Evolutionary conservation across 129 eudicot species (phyloP), one percentile per base, ranked within the genome.

Genomic region (Helichrysum umbraculigerum): DNA sequence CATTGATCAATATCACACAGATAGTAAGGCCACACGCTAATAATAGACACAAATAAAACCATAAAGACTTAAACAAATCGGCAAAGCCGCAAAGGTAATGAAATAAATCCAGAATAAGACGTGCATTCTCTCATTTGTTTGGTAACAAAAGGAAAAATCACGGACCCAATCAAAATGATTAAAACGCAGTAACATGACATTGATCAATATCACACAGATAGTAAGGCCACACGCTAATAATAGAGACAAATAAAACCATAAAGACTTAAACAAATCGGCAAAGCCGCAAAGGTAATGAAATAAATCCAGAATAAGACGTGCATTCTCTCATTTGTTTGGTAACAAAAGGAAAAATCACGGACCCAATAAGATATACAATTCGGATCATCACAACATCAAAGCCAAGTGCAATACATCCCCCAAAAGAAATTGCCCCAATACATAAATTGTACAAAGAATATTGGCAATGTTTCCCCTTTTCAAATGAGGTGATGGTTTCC

Each of bases 391-490:
- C 68, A 78, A 57, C 68, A 78, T 68, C 68, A 76, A 54, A 54
- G n/a, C 59, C 42, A 72, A 33, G 17, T 65, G 70, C 44, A 65
- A 33, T 65, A 65, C 44, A 60, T 28, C 44, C 63, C 41, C 37
- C 30, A 39, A 70, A 35, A 12, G 61, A 39, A 58, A 58, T 12
- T 60, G 52, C 56, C 6, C 67, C n/a, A 16, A 72, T 65, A 66
- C 79, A 79, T 39, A 73, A 20, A 80, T 80, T 80, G 73, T 67
- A 80, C 79, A 80, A 80, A 51, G 83, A 73, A 73, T 56, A 73
- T 42, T 39, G 63, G 30, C 76, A 69, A 60, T 30, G 61, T 41
- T 42, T 39, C 78, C 50, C 47, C 30, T 62, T 11, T 68, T 29
- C 79, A 30, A 42, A 29, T 66, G 21, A 68, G 51, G 47, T 8